phyloP scores from a whole-genome alignment of 2,329 filamentous ascomycete species.

The Myriosclerotinia scirpicola region DNA sequence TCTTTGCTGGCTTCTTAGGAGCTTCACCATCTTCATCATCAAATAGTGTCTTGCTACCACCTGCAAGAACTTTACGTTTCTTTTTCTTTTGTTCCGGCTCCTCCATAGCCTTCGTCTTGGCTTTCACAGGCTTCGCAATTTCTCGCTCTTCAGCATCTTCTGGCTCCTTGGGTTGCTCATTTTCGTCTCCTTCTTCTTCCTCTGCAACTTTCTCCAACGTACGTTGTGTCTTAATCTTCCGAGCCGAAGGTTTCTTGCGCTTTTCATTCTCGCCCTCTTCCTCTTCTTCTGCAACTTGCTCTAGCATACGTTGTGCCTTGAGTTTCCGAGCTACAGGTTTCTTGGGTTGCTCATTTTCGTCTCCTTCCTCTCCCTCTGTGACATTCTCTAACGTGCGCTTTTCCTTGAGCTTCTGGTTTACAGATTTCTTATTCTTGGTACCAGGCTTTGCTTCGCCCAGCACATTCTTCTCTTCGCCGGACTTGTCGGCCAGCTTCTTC shows the following conservation, averaged over 20 bases:
- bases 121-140: slow-evolving; percentile 27
- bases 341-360: slow-evolving; percentile 33
- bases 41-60: slow-evolving; percentile 64
- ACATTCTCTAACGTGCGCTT: slow-evolving; percentile 44
- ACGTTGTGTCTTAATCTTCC: slow-evolving; percentile 5
- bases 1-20: slow-evolving; percentile 42
- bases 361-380: slow-evolving; percentile 42
- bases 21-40: slow-evolving; percentile 65
- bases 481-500: slow-evolving; percentile 33
- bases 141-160: slow-evolving; percentile 20
- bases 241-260: slow-evolving; percentile 17
- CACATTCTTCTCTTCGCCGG: slow-evolving; percentile 43
- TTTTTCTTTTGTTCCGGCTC: slow-evolving; percentile 48
- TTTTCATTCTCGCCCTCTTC: slow-evolving; percentile 34
- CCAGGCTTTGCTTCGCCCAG: slow-evolving; percentile 45
- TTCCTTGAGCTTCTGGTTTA: slow-evolving; percentile 38
- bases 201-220: slow-evolving; percentile 44
- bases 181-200: slow-evolving; percentile 39
- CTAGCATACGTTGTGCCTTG: slow-evolving; percentile 25
- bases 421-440: slow-evolving; percentile 37
- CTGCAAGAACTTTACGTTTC: slow-evolving; percentile 73
- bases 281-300: slow-evolving; percentile 45
- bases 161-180: slow-evolving; percentile 41
- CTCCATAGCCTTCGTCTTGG: slow-evolving; percentile 24
- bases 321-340: slow-evolving; percentile 7